Evolutionary conservation across 2,329 filamentous ascomycete species (phyloP), one percentile per base, ranked within the genome.

Genomic region (Diaporthe eres): DNA sequence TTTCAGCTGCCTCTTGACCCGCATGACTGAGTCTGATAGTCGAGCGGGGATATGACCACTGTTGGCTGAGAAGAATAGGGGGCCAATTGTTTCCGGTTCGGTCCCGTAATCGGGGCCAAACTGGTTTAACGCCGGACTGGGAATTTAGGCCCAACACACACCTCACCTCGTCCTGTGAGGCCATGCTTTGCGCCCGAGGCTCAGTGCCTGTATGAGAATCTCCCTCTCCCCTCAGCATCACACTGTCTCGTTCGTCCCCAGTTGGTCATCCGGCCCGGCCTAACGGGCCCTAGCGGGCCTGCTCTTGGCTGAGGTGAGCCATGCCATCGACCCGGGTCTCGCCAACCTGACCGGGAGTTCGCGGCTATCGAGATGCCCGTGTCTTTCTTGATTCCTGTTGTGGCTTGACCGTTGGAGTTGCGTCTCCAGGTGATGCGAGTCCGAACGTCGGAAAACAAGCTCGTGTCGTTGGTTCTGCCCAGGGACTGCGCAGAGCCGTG

Each of bases 1-100:
- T 73, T 73, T 73, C 71, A 73, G 71, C 71, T 73, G 71, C 58
- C 58, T 72, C 28, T 72, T 47, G 44, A 72, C 57, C 71, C 71
- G 71, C 71, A 72, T 61, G 44, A 72, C 49, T 42, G 31, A 71
- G 57, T 63, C 60, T 72, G 42, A 39, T 34, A 19, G 44, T 47
- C 37, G 55, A 22, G 37, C 37, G 49, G 57, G 31, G 57, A 63
- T 19, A 22, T 4, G 44, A 37, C 63, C 28, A 53, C 19, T 60
- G 71, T 63, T 63, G 57, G 57, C 57, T 61, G 31, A 63, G 42
- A 61, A 51, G 55, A 19, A n/a, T 49, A 49, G 55, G 55, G 63
- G 63, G 63, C 63, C 63, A 63, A 60, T 58, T 58, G 58, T 31
- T 39, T 72, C 39, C 58, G 25, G 25, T 5, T 37, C 63, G 68